Conservation (phyloP, 805 yeast genomes). For the Pichia insulana region DNA sequence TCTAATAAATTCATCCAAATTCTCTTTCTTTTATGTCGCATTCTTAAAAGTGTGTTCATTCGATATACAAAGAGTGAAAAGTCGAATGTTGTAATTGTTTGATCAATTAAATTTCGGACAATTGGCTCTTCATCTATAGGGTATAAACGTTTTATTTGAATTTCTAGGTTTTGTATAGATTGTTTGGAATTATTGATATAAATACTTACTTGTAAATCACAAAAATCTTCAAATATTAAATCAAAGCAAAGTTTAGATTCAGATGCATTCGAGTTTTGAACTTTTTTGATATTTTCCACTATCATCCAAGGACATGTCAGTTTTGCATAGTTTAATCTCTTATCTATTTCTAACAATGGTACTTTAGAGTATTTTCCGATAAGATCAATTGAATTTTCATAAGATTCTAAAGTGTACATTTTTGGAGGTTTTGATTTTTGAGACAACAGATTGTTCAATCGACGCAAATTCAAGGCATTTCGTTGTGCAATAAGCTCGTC, state of each 20-base stretch:
- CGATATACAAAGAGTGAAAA: slow-evolving; percentile 5
- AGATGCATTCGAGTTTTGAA: neutral
- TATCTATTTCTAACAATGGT: slow-evolving; percentile 23
- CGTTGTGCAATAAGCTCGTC: neutral
- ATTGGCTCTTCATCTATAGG: neutral
- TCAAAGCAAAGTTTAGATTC: neutral
- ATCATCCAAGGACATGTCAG: slow-evolving; percentile 24
- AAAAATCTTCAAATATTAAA: neutral
- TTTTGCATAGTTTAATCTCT: slow-evolving; percentile 16
- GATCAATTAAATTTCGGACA: neutral
- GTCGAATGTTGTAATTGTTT: neutral
- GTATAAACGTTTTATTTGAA: neutral
- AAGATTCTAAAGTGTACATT: neutral
- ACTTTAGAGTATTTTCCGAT: slow-evolving; percentile 16
- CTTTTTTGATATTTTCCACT: neutral
- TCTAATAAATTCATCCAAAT: neutral
- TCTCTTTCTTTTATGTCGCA: slow-evolving; percentile 6
- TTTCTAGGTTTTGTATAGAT: neutral
- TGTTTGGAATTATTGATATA: neutral
- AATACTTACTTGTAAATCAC: neutral
- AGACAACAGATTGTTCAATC: neutral
- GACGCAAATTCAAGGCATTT: neutral
- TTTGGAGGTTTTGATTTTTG: neutral
- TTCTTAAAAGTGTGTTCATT: slow-evolving; percentile 5
- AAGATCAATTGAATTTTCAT: neutral